Percentiles rank a stretch among this genome's conserved stretches.
Conservation (phyloP, 73 alveolate genomes). For the Tetrahymena malaccensis region DNA sequence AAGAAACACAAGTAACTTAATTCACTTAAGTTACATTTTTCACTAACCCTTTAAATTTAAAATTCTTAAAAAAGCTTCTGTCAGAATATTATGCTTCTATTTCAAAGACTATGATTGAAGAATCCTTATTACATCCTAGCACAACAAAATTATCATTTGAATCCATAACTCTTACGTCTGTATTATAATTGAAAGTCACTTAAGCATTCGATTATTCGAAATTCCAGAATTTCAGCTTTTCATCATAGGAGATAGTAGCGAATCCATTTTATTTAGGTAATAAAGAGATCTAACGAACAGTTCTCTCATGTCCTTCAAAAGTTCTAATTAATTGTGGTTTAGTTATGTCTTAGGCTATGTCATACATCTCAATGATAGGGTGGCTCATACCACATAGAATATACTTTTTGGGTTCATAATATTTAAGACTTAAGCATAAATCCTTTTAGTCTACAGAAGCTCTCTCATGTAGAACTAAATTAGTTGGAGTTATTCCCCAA, state of each 20-base stretch:
- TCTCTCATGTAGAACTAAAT: not conserved
- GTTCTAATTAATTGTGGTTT: not conserved
- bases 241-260: not conserved
- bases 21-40: not conserved
- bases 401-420: not conserved
- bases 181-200: not conserved
- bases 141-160: not conserved
- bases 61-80: not conserved
- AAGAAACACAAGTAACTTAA: not conserved
- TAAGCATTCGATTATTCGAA: not conserved
- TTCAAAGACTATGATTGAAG: not conserved
- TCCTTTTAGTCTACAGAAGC: not conserved
- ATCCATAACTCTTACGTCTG: not conserved
- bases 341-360: not conserved
- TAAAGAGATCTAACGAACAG: not conserved
- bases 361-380: not conserved
- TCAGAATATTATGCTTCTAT: not conserved
- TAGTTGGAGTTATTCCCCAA: not conserved
- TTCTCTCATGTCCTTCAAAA: not conserved
- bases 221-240: not conserved
- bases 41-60: not conserved
- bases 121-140: not conserved
- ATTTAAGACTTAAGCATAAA: not conserved
- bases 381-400: not conserved
- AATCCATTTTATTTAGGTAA: not conserved